Conservation (phyloP, 108 stramenopile species). For the Epipyxis sp. region DNA sequence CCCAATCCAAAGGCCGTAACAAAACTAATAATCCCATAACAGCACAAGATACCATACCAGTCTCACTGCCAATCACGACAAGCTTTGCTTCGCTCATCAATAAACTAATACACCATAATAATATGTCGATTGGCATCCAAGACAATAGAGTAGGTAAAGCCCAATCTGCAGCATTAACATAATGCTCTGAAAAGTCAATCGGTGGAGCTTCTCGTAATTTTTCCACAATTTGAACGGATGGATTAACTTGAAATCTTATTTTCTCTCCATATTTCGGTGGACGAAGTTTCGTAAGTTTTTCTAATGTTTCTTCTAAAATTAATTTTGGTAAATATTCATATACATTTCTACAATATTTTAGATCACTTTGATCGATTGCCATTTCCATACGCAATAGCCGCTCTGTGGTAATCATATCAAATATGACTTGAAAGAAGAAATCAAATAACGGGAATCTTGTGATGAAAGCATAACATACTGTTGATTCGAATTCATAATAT, state of each 20-base stretch:
- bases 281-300: background rate
- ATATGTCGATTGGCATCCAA: background rate
- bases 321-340: constrained; percentile 23
- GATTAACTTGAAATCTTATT: background rate
- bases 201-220: background rate
- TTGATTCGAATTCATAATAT: constrained; percentile 13
- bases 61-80: background rate
- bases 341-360: too few species aligned
- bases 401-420: background rate
- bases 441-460: constrained; percentile 32
- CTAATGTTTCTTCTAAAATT: background rate
- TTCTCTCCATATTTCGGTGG: background rate
- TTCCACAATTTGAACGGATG: background rate
- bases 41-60: constrained; percentile 3
- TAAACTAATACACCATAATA: constrained; percentile 14
- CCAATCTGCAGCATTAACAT: constrained; percentile 17
- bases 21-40: background rate
- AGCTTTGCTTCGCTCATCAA: constrained; percentile 23
- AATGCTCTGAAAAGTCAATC: too few species aligned
- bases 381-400: background rate
- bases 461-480: constrained; percentile 15
- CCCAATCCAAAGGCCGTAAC: constrained; percentile 25
- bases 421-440: constrained; percentile 24
- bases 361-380: background rate
- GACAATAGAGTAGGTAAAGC: background rate